Base-by-base conservation (phyloP, 2,329 filamentous ascomycete species). In the Fusarium vanettenii region DNA sequence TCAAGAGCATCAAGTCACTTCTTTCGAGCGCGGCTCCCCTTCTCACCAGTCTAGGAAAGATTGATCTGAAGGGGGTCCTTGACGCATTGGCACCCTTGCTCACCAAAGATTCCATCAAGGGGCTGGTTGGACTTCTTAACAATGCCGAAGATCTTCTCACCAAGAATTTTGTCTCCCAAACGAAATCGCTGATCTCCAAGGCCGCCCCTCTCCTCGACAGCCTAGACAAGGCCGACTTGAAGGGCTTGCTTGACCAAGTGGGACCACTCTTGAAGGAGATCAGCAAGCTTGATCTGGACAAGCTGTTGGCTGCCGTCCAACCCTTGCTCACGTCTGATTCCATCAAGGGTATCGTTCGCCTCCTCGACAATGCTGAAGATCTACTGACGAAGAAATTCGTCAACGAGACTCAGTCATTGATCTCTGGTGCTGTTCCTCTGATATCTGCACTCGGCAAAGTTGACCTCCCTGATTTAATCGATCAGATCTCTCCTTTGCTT, bases 211-310 rank as follows among this genome's bases (percentile, higher is more conserved):
- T 85, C 0, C 77, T 85, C 6, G 71, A 75, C 2, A 79, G 77
- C 4, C 71, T 85, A 2, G 78, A 78, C 55, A 80, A 81, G 60
- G 71, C 82, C 6, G 80, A 85, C 31, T 75, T 85, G 0, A 69
- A 79, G 56, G 78, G 78, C 2, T 66, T 85, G 0, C 60, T 85
- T 1, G 76, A 81, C 1, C 79, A 83, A 7, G 68, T 84, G 6
- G 75, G 76, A 11, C 84, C 84, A 14, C 72, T 86, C 3, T 69
- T 86, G 18, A 83, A 78, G 52, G 70, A 64, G 48, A 55, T 83
- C 2, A 68, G 71, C 52, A 76, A 80, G 45, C 72, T 84, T 14
- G 81, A 84, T 37, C 75, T 84, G 0, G 74, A 79, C 16, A 76
- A 78, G 6, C 33, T 84, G 1, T 52, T 84, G 10, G 69, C 73